Evolutionary conservation across 1,284 basidiomycete species (phyloP).

Genomic region (Ceratobasidium sp.): DNA sequence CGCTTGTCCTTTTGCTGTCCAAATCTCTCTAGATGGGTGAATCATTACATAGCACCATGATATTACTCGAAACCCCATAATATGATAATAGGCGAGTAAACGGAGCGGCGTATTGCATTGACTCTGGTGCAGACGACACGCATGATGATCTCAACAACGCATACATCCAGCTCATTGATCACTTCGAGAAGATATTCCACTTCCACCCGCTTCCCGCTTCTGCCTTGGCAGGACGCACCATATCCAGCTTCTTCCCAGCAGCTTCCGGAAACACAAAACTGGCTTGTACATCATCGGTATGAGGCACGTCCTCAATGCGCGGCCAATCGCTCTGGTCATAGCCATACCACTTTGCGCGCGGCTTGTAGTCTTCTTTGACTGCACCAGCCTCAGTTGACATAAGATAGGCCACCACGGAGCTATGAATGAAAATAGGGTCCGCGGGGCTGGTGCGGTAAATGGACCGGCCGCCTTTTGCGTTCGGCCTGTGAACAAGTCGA

Average conservation of each 20-base stretch:
- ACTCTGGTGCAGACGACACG: too few relatives aligned
- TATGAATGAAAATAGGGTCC: conserved; percentile 41
- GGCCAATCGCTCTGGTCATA: conserved; percentile 20
- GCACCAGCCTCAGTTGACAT: neutral
- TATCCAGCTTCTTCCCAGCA: neutral
- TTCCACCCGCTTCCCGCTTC: neutral
- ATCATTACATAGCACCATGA: too few relatives aligned
- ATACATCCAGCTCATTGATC: neutral
- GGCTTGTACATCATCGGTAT: neutral
- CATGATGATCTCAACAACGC: too few relatives aligned
- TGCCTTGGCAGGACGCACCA: neutral
- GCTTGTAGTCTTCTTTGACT: conserved; percentile 13
- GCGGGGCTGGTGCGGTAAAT: conserved; percentile 3
- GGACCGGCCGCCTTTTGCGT: conserved; percentile 24
- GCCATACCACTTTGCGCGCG: conserved; percentile 39
- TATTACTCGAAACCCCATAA: too few relatives aligned
- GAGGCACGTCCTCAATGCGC: conserved; percentile 27
- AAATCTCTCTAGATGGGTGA: too few relatives aligned
- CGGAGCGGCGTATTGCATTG: too few relatives aligned
- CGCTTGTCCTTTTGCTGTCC: too few relatives aligned
- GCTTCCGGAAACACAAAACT: neutral
- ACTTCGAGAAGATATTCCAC: conserved; percentile 10
- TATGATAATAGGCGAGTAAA: too few relatives aligned
- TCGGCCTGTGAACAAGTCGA: conserved; percentile 7
- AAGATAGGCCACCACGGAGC: conserved; percentile 27